Evolutionary conservation across 345 rosid species (phyloP).

Genomic region (Ceriops zippeliana): DNA sequence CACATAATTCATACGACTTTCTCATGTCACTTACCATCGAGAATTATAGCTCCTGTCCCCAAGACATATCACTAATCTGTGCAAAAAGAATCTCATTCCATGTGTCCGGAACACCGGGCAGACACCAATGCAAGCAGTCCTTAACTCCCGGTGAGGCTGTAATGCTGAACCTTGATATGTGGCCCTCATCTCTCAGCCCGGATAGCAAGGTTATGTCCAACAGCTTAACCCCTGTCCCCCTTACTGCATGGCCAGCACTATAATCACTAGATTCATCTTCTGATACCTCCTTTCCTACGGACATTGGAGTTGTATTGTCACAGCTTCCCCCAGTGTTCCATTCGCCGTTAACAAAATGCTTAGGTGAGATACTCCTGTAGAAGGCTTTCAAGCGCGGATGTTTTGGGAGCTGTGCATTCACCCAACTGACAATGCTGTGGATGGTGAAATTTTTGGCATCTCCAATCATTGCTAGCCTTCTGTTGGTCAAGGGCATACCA

Average conservation of each 20-base stretch:
- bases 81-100: slow-evolving; percentile 69
- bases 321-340: slow-evolving; percentile 85
- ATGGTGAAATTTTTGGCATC: background rate
- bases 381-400: slow-evolving; percentile 55
- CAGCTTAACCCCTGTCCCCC: slow-evolving; percentile 55
- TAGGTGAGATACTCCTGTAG: slow-evolving; percentile 70
- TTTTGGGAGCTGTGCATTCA: slow-evolving; percentile 50
- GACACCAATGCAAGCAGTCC: slow-evolving; percentile 66
- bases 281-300: slow-evolving; percentile 42
- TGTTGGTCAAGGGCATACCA: slow-evolving; percentile 41
- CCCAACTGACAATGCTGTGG: slow-evolving; percentile 55
- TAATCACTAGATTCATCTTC: slow-evolving; percentile 49
- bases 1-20: too few species aligned
- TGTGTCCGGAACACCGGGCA: slow-evolving; percentile 72
- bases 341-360: slow-evolving; percentile 69
- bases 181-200: slow-evolving; percentile 69
- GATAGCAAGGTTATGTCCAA: slow-evolving; percentile 72
- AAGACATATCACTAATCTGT: slow-evolving; percentile 26
- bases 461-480: slow-evolving; percentile 1
- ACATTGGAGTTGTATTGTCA: slow-evolving; percentile 54
- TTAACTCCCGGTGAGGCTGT: background rate
- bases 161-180: slow-evolving; percentile 33
- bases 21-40: background rate
- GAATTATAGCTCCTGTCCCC: background rate
- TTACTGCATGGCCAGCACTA: slow-evolving; percentile 52